Percentiles rank a stretch among this genome's conserved stretches.
Evolutionary conservation across 345 rosid genomes (phyloP).

Genomic region (Citrus medica): DNA sequence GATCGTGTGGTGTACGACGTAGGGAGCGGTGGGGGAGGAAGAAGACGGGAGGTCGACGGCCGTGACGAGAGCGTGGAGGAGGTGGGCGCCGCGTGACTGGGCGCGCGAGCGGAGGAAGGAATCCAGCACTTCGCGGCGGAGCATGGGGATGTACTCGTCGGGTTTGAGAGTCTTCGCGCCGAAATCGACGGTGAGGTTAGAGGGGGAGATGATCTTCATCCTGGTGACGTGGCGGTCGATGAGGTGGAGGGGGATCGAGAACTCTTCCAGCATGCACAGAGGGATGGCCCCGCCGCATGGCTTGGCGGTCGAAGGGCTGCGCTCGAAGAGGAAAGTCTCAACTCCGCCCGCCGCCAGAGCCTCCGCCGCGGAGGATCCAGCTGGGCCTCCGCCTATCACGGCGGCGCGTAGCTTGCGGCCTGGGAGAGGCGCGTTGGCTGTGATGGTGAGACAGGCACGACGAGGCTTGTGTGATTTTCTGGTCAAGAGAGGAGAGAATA

Average conservation of each 20-base stretch:
- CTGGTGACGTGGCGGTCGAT: conserved; percentile 63
- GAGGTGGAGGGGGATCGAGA: conserved; percentile 53
- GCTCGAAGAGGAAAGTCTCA: conserved; percentile 68
- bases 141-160: conserved; percentile 65
- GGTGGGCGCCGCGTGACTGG: conserved; percentile 41
- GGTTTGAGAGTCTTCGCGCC: conserved; percentile 50
- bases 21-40: conserved; percentile 32
- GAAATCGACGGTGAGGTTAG: conserved; percentile 60
- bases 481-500: conserved; percentile 15
- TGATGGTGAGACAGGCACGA: conserved; percentile 19
- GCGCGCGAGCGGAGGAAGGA: conserved; percentile 66
- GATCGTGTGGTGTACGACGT: conserved; percentile 46
- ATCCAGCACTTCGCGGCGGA: conserved; percentile 71
- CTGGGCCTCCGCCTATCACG: conserved; percentile 62
- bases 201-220: conserved; percentile 71
- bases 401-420: conserved; percentile 58
- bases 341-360: conserved; percentile 49
- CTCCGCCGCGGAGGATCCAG: conserved; percentile 65
- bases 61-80: conserved; percentile 51
- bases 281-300: conserved; percentile 85
- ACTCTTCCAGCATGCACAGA: conserved; percentile 68
- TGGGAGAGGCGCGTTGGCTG: conserved; percentile 20
- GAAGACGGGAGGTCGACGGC: conserved; percentile 39
- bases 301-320: conserved; percentile 50
- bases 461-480: background rate